A percentile compares a stretch with the other conserved stretches of the same genome.
Conservation (phyloP, 495 filamentous ascomycete genomes). For the Aspergillus heteromorphus region DNA sequence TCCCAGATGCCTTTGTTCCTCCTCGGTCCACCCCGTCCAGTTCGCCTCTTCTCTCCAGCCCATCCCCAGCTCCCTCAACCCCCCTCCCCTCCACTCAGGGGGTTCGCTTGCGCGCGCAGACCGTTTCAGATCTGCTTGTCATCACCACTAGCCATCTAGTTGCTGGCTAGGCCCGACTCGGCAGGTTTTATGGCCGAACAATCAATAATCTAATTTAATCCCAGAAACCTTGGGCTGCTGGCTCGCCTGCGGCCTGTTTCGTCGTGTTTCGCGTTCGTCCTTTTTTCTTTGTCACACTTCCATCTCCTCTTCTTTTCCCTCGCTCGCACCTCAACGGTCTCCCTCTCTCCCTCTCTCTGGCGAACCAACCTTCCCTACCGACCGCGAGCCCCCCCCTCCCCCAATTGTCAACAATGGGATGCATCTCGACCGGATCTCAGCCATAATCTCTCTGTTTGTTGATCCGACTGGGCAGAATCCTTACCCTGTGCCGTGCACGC, state of each 20-base stretch:
- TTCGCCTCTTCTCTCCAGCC: neutral
- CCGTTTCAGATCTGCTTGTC: conserved; percentile 2
- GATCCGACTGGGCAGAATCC: neutral
- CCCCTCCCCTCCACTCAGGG: neutral
- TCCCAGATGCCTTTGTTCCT: neutral
- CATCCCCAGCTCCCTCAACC: neutral
- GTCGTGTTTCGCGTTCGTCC: neutral
- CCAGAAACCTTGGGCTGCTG: neutral
- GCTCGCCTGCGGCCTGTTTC: conserved; percentile 1
- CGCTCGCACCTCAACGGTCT: conserved; percentile 1
- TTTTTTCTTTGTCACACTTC: conserved; percentile 8
- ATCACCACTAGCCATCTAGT: neutral
- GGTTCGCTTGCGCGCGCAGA: conserved; percentile 1
- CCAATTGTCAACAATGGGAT: neutral
- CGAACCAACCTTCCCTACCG: neutral
- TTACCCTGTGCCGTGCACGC: neutral
- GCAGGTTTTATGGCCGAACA: neutral
- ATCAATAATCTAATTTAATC: neutral
- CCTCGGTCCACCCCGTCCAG: neutral
- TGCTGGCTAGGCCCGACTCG: neutral
- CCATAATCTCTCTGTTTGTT: neutral
- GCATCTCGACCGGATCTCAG: neutral
- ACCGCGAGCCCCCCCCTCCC: neutral
- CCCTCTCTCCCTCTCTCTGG: conserved; percentile 3
- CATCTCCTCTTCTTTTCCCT: conserved; percentile 2